Conservation (phyloP, 345 rosid genomes). For the Anastatica hierochuntica region DNA sequence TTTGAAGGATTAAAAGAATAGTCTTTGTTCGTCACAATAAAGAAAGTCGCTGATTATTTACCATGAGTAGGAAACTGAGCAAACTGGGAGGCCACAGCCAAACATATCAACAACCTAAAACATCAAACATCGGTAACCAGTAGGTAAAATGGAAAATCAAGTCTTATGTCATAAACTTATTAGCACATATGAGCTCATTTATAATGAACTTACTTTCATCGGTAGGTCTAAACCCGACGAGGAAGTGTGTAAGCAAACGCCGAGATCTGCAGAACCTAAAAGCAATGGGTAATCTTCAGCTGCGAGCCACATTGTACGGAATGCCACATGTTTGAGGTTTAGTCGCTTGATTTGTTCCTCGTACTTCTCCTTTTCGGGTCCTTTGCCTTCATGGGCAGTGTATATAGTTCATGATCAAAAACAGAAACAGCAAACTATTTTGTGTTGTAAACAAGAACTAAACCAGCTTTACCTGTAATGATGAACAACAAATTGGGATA, state of each 20-base stretch:
- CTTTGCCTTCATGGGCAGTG: conserved; percentile 53
- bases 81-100: conserved; percentile 95
- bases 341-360: conserved; percentile 72
- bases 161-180: neutral
- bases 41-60: conserved; percentile 20
- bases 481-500: conserved; percentile 78
- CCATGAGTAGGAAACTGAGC: conserved; percentile 96
- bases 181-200: neutral
- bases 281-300: conserved; percentile 96
- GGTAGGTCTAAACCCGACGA: conserved; percentile 97
- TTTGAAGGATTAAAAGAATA: neutral
- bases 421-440: neutral
- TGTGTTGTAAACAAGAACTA: neutral
- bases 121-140: neutral
- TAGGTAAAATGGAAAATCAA: neutral
- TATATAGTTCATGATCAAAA: neutral
- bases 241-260: conserved; percentile 95
- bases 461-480: conserved; percentile 56
- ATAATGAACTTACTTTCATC: conserved; percentile 55
- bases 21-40: neutral
- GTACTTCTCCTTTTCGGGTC: conserved; percentile 84
- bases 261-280: conserved; percentile 91
- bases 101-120: conserved; percentile 96
- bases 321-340: conserved; percentile 75
- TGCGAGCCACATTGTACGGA: conserved; percentile 91